Evolutionary conservation across 805 yeast genomes (phyloP).

Genomic region (Candida silvatica): DNA sequence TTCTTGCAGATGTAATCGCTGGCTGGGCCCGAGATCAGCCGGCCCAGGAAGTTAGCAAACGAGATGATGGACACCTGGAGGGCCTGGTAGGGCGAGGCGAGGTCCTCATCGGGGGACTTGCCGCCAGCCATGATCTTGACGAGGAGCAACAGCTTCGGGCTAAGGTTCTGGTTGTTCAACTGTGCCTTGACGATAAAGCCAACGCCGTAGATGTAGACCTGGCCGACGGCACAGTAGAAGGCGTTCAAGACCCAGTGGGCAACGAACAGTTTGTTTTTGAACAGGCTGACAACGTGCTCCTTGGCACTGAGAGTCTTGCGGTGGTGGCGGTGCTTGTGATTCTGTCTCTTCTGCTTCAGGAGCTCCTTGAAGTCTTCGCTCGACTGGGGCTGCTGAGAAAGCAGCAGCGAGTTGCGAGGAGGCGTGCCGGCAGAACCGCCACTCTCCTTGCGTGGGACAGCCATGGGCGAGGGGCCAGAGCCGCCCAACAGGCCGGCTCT

Average conservation of each 20-base stretch:
- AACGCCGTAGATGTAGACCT: slow-evolving; percentile 62
- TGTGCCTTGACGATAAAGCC: slow-evolving; percentile 61
- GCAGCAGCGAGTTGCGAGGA: too few species aligned
- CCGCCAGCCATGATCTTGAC: slow-evolving; percentile 2
- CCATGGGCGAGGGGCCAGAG: neutral
- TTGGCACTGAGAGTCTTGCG: slow-evolving; percentile 10
- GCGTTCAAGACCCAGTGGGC: slow-evolving; percentile 49
- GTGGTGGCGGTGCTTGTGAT: slow-evolving; percentile 3
- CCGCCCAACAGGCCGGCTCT: too few species aligned
- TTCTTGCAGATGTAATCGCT: slow-evolving; percentile 52
- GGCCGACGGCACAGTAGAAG: slow-evolving; percentile 55
- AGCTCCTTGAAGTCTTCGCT: neutral
- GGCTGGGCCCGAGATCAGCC: slow-evolving; percentile 55
- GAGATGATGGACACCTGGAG: slow-evolving; percentile 64
- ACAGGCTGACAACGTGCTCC: slow-evolving; percentile 17
- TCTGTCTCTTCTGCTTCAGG: slow-evolving; percentile 4
- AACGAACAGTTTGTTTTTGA: slow-evolving; percentile 31
- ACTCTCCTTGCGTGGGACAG: neutral
- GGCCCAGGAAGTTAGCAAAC: slow-evolving; percentile 54
- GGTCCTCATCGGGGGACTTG: slow-evolving; percentile 17
- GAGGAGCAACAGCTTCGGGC: slow-evolving; percentile 3
- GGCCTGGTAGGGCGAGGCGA: slow-evolving; percentile 49
- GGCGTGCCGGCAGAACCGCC: too few species aligned
- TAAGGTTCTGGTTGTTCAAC: slow-evolving; percentile 18
- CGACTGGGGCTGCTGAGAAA: neutral